Conservation (phyloP, 805 yeast species). For the Nakazawaea laoshanensis region DNA sequence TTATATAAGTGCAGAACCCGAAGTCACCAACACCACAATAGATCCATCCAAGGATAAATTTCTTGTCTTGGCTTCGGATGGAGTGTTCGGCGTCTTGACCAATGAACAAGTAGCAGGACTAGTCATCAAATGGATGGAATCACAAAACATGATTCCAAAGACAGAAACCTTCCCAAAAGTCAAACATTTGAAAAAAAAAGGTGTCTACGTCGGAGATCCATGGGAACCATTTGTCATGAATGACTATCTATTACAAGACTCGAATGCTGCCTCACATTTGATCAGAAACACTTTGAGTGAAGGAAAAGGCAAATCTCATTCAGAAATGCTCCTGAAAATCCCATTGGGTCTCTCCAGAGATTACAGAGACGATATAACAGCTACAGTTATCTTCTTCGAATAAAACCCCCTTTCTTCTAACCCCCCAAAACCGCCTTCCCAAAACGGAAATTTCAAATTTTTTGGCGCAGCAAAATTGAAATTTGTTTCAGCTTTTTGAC, state of each 20-base stretch:
- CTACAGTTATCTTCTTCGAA: slow-evolving; percentile 91
- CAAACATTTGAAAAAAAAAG: slow-evolving; percentile 51
- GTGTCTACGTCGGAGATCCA: slow-evolving; percentile 66
- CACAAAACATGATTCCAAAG: slow-evolving; percentile 40
- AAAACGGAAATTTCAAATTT: no score
- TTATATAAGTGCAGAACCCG: slow-evolving; percentile 96
- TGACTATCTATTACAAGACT: slow-evolving; percentile 64
- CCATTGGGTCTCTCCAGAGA: slow-evolving; percentile 88
- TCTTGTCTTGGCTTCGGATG: slow-evolving; percentile 89
- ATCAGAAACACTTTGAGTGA: slow-evolving; percentile 84
- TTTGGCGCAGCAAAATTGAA: no score
- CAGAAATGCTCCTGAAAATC: slow-evolving; percentile 78
- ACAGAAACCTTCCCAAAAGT: slow-evolving; percentile 52
- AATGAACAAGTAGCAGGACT: slow-evolving; percentile 90
- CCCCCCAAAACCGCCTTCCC: no score
- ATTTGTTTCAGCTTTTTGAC: no score
- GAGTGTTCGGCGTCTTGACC: slow-evolving; percentile 82
- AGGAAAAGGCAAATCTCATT: slow-evolving; percentile 84
- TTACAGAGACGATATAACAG: slow-evolving; percentile 93
- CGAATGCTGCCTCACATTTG: slow-evolving; percentile 85
- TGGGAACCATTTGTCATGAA: slow-evolving; percentile 33
- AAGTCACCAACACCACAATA: slow-evolving; percentile 72
- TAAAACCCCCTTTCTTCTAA: no score
- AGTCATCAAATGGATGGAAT: slow-evolving; percentile 90
- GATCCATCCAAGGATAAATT: slow-evolving; percentile 70